Percentiles rank a stretch among this genome's conserved stretches.
Evolutionary conservation across 1,284 basidiomycete species (phyloP).

Genomic region (Amylostereum chailletii): DNA sequence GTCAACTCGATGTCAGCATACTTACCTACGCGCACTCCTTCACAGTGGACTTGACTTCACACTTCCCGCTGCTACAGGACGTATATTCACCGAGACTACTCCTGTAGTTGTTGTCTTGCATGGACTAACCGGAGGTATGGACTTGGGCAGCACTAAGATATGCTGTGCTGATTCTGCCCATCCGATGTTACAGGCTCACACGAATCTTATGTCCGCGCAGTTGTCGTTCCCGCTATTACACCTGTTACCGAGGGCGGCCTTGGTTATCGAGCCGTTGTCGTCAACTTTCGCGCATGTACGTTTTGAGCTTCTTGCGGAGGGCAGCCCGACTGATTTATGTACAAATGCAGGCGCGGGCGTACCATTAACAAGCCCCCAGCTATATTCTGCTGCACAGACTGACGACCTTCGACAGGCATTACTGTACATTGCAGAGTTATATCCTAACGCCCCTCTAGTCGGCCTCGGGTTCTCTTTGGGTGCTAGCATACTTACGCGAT

Average conservation of each 20-base stretch:
- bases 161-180: constrained; percentile 3
- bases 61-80: constrained; percentile 42
- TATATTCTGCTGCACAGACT: constrained; percentile 84
- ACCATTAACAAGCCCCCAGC: constrained; percentile 70
- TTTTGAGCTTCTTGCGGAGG: constrained; percentile 10
- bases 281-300: constrained; percentile 89
- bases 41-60: constrained; percentile 64
- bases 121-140: constrained; percentile 75
- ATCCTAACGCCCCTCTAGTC: constrained; percentile 76
- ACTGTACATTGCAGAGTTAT: constrained; percentile 66
- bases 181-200: constrained; percentile 53
- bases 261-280: constrained; percentile 81
- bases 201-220: constrained; percentile 81
- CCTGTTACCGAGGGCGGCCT: constrained; percentile 70
- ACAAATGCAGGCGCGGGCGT: constrained; percentile 62
- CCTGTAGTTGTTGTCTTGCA: constrained; percentile 83
- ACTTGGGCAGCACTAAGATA: constrained; percentile 9
- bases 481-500: constrained; percentile 87
- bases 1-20: neutral
- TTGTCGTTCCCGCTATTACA: constrained; percentile 64
- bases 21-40: constrained; percentile 2
- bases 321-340: constrained; percentile 6
- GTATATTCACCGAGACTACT: constrained; percentile 46
- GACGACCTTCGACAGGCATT: constrained; percentile 81
- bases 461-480: constrained; percentile 94